phyloP scores from a whole-genome alignment of 805 yeast species.

The Alloascoidea africana region DNA sequence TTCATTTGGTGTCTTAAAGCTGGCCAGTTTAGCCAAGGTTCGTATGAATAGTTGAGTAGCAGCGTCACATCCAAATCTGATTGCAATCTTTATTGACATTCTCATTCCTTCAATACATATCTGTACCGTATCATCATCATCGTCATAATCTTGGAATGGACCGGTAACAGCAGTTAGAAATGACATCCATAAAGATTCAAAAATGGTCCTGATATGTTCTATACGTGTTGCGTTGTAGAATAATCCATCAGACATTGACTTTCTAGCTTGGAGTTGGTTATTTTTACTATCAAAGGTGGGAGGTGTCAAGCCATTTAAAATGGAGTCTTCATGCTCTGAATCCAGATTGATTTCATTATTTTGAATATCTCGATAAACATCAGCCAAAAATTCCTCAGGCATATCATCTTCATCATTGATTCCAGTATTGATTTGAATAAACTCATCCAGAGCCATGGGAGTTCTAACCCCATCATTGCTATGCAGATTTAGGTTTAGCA shows the following conservation, averaged over 20 bases:
- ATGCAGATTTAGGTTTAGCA: constrained; percentile 91
- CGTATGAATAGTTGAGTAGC: constrained; percentile 84
- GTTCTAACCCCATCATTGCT: constrained; percentile 74
- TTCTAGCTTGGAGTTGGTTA: constrained; percentile 59
- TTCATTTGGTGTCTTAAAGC: constrained; percentile 64
- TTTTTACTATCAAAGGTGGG: constrained; percentile 27
- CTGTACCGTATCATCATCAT: constrained; percentile 45
- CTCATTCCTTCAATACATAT: constrained; percentile 74
- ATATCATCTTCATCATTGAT: constrained; percentile 84
- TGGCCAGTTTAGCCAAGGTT: constrained; percentile 77
- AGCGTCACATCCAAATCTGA: constrained; percentile 68
- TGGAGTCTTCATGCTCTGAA: constrained; percentile 88
- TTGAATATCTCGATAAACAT: constrained; percentile 65
- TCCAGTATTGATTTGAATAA: constrained; percentile 75
- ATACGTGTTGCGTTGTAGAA: constrained; percentile 77
- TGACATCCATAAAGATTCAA: constrained; percentile 95
- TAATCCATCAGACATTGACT: constrained; percentile 66
- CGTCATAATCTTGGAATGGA: constrained; percentile 81
- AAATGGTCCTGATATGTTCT: constrained; percentile 85
- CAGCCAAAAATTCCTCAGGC: constrained; percentile 54
- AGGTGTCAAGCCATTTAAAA: constrained; percentile 46
- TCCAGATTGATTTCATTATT: constrained; percentile 77
- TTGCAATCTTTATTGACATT: constrained; percentile 67
- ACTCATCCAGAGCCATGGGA: constrained; percentile 81
- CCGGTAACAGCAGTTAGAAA: constrained; percentile 88